Evolutionary conservation across 306 rosid species (phyloP).

Genomic region (Cucumis sativus): Cucumber_9930_V3 NC_026656.2:10954501-10955000

Average conservation of each 20-base stretch:
- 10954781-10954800: conserved; percentile 94
- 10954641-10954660: not conserved
- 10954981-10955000: not conserved
- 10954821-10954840: conserved; percentile 99
- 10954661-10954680: conserved; percentile 16
- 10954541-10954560: not conserved
- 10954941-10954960: not conserved
- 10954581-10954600: not conserved
- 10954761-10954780: conserved; percentile 90
- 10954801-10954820: conserved; percentile 85
- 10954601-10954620: not conserved
- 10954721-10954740: conserved; percentile 97
- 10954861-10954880: conserved; percentile 76
- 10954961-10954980: not conserved
- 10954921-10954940: not conserved
- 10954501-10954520: not conserved
- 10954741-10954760: conserved; percentile 95
- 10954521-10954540: not conserved
- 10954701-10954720: conserved; percentile 90
- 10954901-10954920: not conserved
- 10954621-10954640: not conserved
- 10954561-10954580: not conserved
- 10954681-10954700: conserved; percentile 95
- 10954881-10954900: conserved; percentile 5
- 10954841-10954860: conserved; percentile 97